Conservation (phyloP, 257 asterid genomes). For the Plantago elongata region DNA sequence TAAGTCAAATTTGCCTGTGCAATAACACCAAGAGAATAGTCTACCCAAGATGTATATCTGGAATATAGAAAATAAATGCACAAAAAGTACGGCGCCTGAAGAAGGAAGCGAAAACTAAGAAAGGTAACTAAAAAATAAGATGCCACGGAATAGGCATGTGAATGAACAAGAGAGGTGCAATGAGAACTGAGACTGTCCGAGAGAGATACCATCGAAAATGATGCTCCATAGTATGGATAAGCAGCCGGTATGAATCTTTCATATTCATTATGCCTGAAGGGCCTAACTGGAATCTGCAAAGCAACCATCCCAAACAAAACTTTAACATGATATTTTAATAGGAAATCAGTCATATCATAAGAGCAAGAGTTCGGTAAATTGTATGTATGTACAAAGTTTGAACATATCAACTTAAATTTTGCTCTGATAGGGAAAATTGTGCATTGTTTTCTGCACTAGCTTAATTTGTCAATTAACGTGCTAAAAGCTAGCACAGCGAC, state of each 20-base stretch:
- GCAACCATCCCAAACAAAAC: conserved; percentile 13
- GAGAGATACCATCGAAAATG: conserved; percentile 65
- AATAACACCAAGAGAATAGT: too few relatives aligned
- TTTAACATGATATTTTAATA: conserved; percentile 14
- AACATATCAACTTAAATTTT: conserved; percentile 1
- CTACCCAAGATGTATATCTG: too few relatives aligned
- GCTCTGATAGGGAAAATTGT: conserved; percentile 1
- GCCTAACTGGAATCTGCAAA: conserved; percentile 92
- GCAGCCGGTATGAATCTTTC: conserved; percentile 87
- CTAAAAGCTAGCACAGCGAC: conserved; percentile 10
- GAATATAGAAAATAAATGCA: too few relatives aligned
- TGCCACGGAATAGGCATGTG: not conserved
- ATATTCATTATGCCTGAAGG: conserved; percentile 86
- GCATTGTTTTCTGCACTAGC: conserved; percentile 10
- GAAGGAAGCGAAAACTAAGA: not conserved
- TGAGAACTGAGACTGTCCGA: conserved; percentile 5
- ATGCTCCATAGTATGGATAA: conserved; percentile 83
- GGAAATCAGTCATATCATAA: not conserved
- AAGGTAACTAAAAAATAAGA: not conserved
- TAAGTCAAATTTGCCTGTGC: too few relatives aligned
- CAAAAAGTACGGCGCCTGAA: too few relatives aligned
- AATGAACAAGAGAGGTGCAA: conserved; percentile 4
- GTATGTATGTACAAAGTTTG: too few relatives aligned
- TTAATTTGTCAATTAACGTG: conserved; percentile 10
- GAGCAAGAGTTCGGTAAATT: not conserved